Evolutionary conservation across 805 yeast species (phyloP), one percentile per base, ranked within the genome.

Genomic region (Blastobotrys americana): DNA sequence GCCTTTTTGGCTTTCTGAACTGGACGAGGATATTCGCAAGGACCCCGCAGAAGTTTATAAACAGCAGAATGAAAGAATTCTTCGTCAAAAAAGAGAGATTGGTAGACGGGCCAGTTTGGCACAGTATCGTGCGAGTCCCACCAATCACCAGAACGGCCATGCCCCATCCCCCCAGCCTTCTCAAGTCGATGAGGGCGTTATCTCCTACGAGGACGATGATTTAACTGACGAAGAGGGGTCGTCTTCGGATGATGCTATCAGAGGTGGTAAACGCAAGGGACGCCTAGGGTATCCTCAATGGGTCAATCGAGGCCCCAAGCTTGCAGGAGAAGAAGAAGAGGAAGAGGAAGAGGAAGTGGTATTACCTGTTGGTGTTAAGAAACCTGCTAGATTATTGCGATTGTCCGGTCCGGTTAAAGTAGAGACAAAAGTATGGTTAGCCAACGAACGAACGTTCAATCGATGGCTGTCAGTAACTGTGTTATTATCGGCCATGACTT

Each of bases 351-450:
- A 82, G 56, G 97, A 89, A 61, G 74, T 87, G 39, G 79, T 74
- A 18, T 70, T 90, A 46, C 98, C 98, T 9, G 79, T 84, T 2
- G 97, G 97, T 13, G 97, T 90, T 17, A 71, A 72, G 37, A 84
- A 82, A 59, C 98, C 98, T 44, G 77, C 74, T 20, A 69, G 73
- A 25, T 77, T 84, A 66, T 73, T 90, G 55, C 84, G 89, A 59
- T 88, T 88, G 62, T 81, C 89, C 21, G 96, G 96, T 5, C 93
- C 96, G 1, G 77, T 88, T 45, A 88, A 84, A 65, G 89, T 93
- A 47, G 98, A 93, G 69, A 94, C 97, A 23, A 93, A 93, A 61
- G 98, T 93, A 10, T 93, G 97, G 97, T 73, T 93, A 52, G 98
- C 98, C 22, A 93, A 93, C 60, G 98, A 93, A 69, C 82, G 98